A percentile compares a stretch with the other conserved stretches of the same genome.
Evolutionary conservation across 768 basidiomycete species (phyloP).

Genomic region (Rossbeevera mucosa): DNA sequence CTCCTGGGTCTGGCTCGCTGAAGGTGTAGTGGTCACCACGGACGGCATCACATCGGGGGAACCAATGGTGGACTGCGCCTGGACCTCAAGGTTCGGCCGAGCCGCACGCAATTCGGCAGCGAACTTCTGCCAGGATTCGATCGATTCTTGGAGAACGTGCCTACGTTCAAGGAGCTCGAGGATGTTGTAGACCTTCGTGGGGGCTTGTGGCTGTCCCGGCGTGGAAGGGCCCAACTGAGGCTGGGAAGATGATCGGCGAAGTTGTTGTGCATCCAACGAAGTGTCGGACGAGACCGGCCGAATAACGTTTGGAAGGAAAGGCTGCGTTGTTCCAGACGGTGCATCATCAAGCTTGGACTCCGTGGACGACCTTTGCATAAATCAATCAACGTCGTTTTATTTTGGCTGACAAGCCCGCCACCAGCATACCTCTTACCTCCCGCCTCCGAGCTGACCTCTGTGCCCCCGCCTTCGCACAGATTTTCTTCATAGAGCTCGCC

Average conservation of each 20-base stretch:
- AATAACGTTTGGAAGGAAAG: neutral
- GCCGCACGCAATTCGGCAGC: constrained; percentile 16
- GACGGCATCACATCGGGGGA: neutral
- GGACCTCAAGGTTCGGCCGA: constrained; percentile 12
- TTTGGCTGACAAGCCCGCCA: neutral
- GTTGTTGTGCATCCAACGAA: constrained; percentile 16
- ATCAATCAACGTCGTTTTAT: constrained; percentile 6
- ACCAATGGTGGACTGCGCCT: neutral
- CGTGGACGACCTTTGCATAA: constrained; percentile 10
- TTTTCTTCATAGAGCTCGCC: constrained; percentile 10
- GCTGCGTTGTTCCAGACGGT: constrained; percentile 4
- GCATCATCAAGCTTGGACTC: neutral
- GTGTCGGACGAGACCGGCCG: constrained; percentile 4
- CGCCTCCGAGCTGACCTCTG: neutral
- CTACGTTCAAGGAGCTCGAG: constrained; percentile 25
- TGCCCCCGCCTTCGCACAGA: neutral
- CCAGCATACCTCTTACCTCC: constrained; percentile 15
- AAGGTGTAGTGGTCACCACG: neutral
- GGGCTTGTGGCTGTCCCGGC: constrained; percentile 9
- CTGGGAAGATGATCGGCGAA: constrained; percentile 29
- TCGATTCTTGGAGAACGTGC: constrained; percentile 25
- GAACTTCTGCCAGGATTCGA: constrained; percentile 20
- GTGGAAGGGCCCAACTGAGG: constrained; percentile 21
- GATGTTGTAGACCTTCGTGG: constrained; percentile 21
- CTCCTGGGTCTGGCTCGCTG: constrained; percentile 10